These are phyloP conservation scores for Skeletonema menzelii DNA, from an alignment of 108 stramenopile genomes.

Conservation along the genomic window DNA sequence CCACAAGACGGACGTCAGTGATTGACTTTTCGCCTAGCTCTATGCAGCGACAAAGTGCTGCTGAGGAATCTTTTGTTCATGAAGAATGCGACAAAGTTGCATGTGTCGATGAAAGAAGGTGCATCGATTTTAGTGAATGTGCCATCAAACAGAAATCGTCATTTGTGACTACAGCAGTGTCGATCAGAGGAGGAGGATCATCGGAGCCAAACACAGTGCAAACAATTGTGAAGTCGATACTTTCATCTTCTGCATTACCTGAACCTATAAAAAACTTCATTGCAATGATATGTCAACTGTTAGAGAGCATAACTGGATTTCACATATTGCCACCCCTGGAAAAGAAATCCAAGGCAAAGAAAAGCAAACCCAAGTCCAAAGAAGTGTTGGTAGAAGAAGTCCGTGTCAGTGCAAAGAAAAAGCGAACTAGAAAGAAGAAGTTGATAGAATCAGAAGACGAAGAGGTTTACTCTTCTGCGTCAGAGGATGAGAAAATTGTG, in stretches of 20 bases:
- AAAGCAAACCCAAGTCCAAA: slow-evolving; percentile 42
- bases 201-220: slow-evolving; percentile 20
- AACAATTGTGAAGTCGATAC: slow-evolving; percentile 17
- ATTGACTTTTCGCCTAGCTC: background rate
- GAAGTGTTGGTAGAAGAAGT: slow-evolving; percentile 25
- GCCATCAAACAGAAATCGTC: background rate
- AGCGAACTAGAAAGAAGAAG: slow-evolving; percentile 5
- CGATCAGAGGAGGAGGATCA: slow-evolving; percentile 21
- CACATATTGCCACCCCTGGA: slow-evolving; percentile 17
- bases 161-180: slow-evolving; percentile 3
- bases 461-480: background rate
- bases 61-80: background rate
- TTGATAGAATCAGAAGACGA: background rate
- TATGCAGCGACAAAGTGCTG: background rate
- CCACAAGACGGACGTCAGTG: background rate
- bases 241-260: slow-evolving; percentile 24
- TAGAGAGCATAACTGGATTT: slow-evolving; percentile 33
- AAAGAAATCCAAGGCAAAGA: slow-evolving; percentile 23
- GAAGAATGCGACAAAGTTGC: background rate
- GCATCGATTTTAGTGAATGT: background rate
- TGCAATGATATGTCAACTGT: slow-evolving; percentile 22
- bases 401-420: slow-evolving; percentile 2
- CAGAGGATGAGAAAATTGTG: slow-evolving; percentile 7
- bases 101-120: background rate
- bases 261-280: slow-evolving; percentile 32